These are phyloP conservation scores for Malbranchea cinnamomea DNA, from an alignment of 2,329 filamentous ascomycete species.

Conservation along the genomic window DNA sequence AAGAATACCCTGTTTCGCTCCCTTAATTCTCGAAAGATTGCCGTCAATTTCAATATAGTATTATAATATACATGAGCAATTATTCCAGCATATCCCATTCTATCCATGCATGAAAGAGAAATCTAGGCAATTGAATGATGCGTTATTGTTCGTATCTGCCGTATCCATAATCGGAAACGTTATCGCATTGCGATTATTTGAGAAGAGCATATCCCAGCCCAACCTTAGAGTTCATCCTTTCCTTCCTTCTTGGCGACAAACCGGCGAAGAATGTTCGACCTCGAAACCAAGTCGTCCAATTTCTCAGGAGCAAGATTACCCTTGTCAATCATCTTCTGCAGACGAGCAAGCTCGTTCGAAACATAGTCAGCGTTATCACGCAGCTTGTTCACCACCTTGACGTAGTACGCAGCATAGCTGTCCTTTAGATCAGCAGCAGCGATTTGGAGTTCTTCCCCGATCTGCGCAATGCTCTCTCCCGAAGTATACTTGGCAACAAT, in stretches of 20 bases:
- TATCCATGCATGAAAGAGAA: not conserved
- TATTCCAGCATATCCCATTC: not conserved
- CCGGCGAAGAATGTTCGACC: slow-evolving; percentile 74
- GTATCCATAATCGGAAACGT: too few species aligned
- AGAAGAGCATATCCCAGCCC: too few species aligned
- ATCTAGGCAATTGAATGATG: too few species aligned
- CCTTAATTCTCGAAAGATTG: too few species aligned
- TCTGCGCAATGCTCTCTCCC: slow-evolving; percentile 44
- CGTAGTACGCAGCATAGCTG: slow-evolving; percentile 87
- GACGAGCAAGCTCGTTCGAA: slow-evolving; percentile 68
- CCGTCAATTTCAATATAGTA: too few species aligned
- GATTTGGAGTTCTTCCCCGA: slow-evolving; percentile 58
- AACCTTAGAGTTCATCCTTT: slow-evolving; percentile 60
- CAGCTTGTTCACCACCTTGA: slow-evolving; percentile 79
- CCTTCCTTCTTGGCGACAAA: slow-evolving; percentile 48
- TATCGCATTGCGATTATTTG: too few species aligned
- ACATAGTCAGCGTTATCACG: slow-evolving; percentile 62
- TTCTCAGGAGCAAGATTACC: slow-evolving; percentile 73
- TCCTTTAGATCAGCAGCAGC: slow-evolving; percentile 52
- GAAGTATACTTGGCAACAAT: slow-evolving; percentile 56
- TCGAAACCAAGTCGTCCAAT: slow-evolving; percentile 71
- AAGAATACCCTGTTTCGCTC: too few species aligned
- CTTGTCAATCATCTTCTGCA: slow-evolving; percentile 70
- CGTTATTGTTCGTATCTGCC: too few species aligned
- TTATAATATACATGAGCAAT: slow-evolving; percentile 3